Evolutionary conservation across 345 rosid genomes (phyloP).

Genomic region (Psidium guajava): DNA sequence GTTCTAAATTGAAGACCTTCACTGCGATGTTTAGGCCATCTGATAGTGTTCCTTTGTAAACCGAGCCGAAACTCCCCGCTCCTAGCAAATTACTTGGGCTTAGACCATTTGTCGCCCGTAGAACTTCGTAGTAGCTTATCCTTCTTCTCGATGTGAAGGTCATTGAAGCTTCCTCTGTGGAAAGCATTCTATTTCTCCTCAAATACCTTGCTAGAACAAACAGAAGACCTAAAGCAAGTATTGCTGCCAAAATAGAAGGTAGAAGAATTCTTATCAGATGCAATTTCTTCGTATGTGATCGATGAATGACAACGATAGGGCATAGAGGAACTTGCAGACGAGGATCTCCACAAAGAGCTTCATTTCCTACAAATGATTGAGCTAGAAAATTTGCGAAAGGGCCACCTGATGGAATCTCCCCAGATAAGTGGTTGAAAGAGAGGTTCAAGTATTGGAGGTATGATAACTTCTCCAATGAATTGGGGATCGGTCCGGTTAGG

Average conservation of each 20-base stretch:
- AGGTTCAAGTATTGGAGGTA: neutral
- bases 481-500: neutral
- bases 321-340: neutral
- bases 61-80: neutral
- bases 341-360: neutral
- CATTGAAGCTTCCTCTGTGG: neutral
- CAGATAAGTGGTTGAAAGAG: neutral
- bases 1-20: neutral
- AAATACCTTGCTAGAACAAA: neutral
- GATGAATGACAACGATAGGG: neutral
- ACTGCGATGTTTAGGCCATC: neutral
- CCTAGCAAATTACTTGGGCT: neutral
- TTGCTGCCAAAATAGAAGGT: neutral
- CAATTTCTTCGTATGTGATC: neutral
- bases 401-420: neutral
- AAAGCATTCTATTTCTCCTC: neutral
- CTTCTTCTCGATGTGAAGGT: neutral
- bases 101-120: neutral
- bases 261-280: neutral
- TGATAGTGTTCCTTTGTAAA: neutral
- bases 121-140: neutral
- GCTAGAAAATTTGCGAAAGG: neutral
- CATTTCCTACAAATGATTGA: neutral
- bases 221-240: neutral
- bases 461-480: accelerated